A percentile compares a stretch with the other conserved stretches of the same genome.
phyloP scores from a whole-genome alignment of 305 asterid species.

The Stenogyne calaminthoides region DNA sequence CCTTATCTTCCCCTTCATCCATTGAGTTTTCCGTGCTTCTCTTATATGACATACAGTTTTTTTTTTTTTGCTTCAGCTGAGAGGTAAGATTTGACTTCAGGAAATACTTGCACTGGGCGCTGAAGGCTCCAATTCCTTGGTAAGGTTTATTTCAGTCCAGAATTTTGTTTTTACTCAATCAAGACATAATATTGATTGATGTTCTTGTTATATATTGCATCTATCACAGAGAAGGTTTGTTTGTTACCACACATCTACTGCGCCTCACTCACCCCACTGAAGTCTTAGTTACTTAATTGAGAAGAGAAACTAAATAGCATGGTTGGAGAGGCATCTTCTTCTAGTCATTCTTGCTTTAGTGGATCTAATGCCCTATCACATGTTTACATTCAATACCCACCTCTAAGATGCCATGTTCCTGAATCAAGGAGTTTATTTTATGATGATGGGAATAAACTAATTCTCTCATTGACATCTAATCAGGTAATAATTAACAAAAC shows the following conservation, averaged over 20 bases:
- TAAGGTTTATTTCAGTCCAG: conserved; percentile 23
- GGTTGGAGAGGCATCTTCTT: conserved; percentile 66
- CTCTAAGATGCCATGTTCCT: conserved; percentile 67
- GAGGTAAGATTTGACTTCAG: conserved; percentile 54
- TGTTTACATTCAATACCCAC: conserved; percentile 78
- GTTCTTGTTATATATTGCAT: conserved; percentile 20
- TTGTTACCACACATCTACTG: conserved; percentile 25
- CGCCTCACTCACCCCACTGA: conserved; percentile 16
- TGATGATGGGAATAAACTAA: conserved; percentile 82
- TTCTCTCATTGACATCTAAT: conserved; percentile 69
- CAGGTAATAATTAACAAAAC: conserved; percentile 50
- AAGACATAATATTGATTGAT: neutral
- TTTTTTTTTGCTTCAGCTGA: conserved; percentile 48
- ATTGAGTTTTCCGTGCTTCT: conserved; percentile 6
- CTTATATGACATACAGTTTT: conserved; percentile 3
- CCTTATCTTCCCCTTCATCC: neutral
- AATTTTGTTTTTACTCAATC: conserved; percentile 1
- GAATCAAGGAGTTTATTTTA: conserved; percentile 64
- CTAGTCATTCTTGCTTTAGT: conserved; percentile 56
- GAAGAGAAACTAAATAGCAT: conserved; percentile 40
- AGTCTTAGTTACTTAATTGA: conserved; percentile 31
- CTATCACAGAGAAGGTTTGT: neutral
- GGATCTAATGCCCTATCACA: conserved; percentile 91
- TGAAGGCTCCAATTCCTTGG: conserved; percentile 30
- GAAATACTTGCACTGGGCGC: conserved; percentile 25